Evolutionary conservation across 441 rosid genomes (phyloP).

Genomic region (Gossypium lobatum): DNA sequence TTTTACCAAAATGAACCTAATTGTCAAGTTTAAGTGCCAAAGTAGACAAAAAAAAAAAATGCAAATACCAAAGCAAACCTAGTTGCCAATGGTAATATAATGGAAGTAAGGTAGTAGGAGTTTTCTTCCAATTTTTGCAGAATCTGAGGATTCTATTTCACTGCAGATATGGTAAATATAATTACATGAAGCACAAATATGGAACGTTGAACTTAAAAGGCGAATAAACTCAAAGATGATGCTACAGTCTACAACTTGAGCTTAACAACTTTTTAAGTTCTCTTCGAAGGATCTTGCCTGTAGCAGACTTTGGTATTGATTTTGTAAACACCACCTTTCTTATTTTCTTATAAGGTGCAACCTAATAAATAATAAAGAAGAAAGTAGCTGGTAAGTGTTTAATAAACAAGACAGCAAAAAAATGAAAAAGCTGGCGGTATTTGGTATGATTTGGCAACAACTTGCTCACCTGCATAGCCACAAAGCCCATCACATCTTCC

Average conservation of each 20-base stretch:
- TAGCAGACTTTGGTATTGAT: slow-evolving; percentile 70
- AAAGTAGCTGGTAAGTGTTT: neutral
- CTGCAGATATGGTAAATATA: neutral
- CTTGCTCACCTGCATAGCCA: slow-evolving; percentile 52
- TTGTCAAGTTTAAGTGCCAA: no score
- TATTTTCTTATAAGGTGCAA: slow-evolving; percentile 79
- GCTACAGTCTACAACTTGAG: slow-evolving; percentile 44
- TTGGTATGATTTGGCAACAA: neutral
- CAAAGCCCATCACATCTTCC: slow-evolving; percentile 43
- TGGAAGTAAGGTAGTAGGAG: neutral
- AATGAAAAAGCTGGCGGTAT: neutral
- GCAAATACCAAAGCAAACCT: no score
- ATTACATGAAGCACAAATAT: neutral
- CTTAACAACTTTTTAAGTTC: slow-evolving; percentile 42
- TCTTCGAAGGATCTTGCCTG: slow-evolving; percentile 76
- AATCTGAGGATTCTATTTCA: neutral
- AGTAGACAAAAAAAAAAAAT: no score
- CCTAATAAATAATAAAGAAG: slow-evolving; percentile 31
- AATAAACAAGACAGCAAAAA: neutral
- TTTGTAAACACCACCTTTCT: slow-evolving; percentile 59
- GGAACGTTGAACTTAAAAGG: no score
- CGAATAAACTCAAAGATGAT: slow-evolving; percentile 2
- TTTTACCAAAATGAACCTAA: no score
- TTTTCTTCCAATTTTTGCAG: neutral
- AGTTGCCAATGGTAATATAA: neutral